A percentile compares a stretch with the other conserved stretches of the same genome.
These are phyloP conservation scores for Hanseniaspora valbyensis DNA, from an alignment of 805 yeast genomes.

Conservation along the genomic window DNA sequence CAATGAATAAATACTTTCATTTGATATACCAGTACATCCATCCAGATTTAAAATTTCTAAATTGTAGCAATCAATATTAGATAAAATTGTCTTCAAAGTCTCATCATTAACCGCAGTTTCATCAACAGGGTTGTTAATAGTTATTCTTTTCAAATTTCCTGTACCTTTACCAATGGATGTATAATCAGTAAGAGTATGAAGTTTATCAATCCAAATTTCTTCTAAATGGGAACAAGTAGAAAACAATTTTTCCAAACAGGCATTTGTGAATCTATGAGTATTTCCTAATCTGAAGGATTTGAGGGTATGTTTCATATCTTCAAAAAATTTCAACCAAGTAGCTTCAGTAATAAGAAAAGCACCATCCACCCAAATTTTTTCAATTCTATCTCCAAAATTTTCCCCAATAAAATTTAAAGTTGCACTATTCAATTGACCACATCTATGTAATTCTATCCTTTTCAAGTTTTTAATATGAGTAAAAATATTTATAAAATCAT, in stretches of 20 bases:
- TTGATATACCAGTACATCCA: slow-evolving; percentile 67
- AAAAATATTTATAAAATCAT: slow-evolving; percentile 57
- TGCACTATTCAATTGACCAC: slow-evolving; percentile 81
- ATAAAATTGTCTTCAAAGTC: slow-evolving; percentile 46
- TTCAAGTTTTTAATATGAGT: slow-evolving; percentile 67
- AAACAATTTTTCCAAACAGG: slow-evolving; percentile 50
- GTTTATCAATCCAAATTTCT: slow-evolving; percentile 49
- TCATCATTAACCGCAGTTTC: slow-evolving; percentile 63
- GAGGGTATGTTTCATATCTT: slow-evolving; percentile 43
- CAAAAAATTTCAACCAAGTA: slow-evolving; percentile 70
- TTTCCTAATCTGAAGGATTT: slow-evolving; percentile 54
- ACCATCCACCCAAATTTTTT: slow-evolving; percentile 63
- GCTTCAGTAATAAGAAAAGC: slow-evolving; percentile 71
- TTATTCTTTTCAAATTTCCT: slow-evolving; percentile 41
- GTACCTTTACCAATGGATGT: slow-evolving; percentile 54
- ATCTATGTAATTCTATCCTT: slow-evolving; percentile 65
- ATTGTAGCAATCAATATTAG: slow-evolving; percentile 46
- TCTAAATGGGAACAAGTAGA: slow-evolving; percentile 47
- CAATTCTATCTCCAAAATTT: slow-evolving; percentile 42
- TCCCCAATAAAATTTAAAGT: slow-evolving; percentile 52
- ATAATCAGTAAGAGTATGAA: slow-evolving; percentile 63
- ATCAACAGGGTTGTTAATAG: slow-evolving; percentile 55
- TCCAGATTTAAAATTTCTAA: slow-evolving; percentile 50
- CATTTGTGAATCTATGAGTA: slow-evolving; percentile 72
- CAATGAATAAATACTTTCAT: slow-evolving; percentile 45